Evolutionary conservation across 176 grass and related monocot species (phyloP).

Genomic region (Oryza australiensis): DNA sequence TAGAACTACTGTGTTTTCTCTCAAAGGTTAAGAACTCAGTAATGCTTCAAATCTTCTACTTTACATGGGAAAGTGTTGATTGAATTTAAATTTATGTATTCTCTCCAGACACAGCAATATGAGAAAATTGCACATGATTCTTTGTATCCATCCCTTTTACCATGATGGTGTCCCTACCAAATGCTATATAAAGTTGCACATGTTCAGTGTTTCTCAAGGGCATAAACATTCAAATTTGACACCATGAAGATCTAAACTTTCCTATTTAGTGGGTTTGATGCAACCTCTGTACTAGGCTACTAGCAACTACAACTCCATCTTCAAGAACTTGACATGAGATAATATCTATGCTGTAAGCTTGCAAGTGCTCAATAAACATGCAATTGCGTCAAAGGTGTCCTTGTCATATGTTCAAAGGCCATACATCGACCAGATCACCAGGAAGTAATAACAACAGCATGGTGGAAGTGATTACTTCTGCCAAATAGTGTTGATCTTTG

Average conservation of each 20-base stretch:
- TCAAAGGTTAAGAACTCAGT: not conserved
- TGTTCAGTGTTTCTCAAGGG: not conserved
- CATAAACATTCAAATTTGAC: conserved; percentile 36
- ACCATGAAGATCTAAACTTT: not conserved
- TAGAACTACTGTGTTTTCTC: conserved; percentile 18
- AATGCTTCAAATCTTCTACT: conserved; percentile 5
- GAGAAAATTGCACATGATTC: not conserved
- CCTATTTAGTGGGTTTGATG: conserved; percentile 6
- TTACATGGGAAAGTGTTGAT: conserved; percentile 24
- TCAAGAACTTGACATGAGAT: conserved; percentile 26
- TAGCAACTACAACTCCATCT: conserved; percentile 11
- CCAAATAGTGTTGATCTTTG: conserved; percentile 31
- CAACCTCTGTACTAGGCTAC: conserved; percentile 6
- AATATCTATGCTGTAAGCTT: conserved; percentile 8
- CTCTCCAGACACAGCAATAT: conserved; percentile 6
- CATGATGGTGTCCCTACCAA: conserved; percentile 22
- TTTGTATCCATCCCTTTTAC: conserved; percentile 11
- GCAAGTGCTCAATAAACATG: conserved; percentile 33
- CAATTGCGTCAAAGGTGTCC: conserved; percentile 31
- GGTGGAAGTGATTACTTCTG: conserved; percentile 41
- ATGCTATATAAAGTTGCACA: conserved; percentile 2
- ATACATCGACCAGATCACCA: conserved; percentile 39
- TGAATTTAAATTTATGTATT: conserved; percentile 9
- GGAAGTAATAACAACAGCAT: conserved; percentile 52
- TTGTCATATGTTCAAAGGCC: conserved; percentile 30